phyloP scores from a whole-genome alignment of 2,329 filamentous ascomycete species.

The Dactylonectria macrodidyma region DNA sequence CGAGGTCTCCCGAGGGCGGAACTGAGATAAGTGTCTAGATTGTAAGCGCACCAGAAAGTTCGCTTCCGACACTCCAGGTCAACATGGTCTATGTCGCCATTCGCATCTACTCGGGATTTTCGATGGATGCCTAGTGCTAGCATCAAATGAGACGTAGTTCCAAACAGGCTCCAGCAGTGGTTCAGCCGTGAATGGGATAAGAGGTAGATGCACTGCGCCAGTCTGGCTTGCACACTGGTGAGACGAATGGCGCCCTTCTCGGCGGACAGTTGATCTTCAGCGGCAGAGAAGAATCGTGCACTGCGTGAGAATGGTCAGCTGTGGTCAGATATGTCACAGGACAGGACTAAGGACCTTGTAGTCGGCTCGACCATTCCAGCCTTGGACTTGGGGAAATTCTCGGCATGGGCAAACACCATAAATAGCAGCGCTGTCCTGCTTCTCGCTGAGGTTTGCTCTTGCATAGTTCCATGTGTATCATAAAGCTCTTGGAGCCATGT shows the following conservation, averaged over 20 bases:
- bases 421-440: conserved; percentile 60
- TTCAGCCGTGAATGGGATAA: conserved; percentile 60
- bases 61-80: conserved; percentile 57
- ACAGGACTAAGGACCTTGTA: not conserved
- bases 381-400: conserved; percentile 55
- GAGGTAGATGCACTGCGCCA: conserved; percentile 57
- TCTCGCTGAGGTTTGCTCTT: conserved; percentile 32
- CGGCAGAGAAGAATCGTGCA: conserved; percentile 51
- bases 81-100: conserved; percentile 47
- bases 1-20: conserved; percentile 73
- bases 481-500: conserved; percentile 60
- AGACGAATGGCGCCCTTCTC: conserved; percentile 55
- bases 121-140: conserved; percentile 58
- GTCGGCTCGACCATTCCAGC: conserved; percentile 33
- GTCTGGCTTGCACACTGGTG: conserved; percentile 56
- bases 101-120: conserved; percentile 38
- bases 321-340: too few species aligned
- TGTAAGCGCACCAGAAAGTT: conserved; percentile 77
- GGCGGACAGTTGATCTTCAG: conserved; percentile 53
- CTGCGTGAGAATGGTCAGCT: conserved; percentile 31
- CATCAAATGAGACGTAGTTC: conserved; percentile 56
- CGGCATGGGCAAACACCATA: conserved; percentile 66
- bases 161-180: conserved; percentile 62
- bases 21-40: conserved; percentile 75
- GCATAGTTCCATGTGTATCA: conserved; percentile 47